Evolutionary conservation across 1,284 basidiomycete species (phyloP).

Genomic region (Ceratobasidium theobromae): DNA sequence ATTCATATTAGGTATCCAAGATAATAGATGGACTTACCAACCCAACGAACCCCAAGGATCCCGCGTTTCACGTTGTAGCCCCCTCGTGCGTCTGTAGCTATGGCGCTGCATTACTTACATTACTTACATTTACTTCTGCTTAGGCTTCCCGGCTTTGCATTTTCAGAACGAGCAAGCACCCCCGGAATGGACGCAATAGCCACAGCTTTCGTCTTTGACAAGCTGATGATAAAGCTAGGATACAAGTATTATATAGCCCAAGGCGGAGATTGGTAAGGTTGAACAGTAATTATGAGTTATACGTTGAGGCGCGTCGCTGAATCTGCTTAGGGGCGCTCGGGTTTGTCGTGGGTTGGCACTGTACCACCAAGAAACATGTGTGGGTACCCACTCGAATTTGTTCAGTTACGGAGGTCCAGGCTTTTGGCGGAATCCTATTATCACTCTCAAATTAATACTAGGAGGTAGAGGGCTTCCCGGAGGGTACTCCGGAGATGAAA

Average conservation of each 20-base stretch:
- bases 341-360: slow-evolving; percentile 23
- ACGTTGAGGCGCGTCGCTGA: slow-evolving; percentile 22
- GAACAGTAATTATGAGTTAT: background rate
- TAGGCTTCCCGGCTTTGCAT: slow-evolving; percentile 36
- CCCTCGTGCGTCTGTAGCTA: slow-evolving; percentile 32
- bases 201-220: slow-evolving; percentile 36
- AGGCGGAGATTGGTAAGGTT: slow-evolving; percentile 35
- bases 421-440: slow-evolving; percentile 28
- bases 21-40: slow-evolving; percentile 35
- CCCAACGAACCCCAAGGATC: slow-evolving; percentile 35
- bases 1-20: slow-evolving; percentile 35
- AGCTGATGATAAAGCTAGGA: slow-evolving; percentile 36
- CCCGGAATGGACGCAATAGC: slow-evolving; percentile 35
- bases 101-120: background rate
- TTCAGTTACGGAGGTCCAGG: slow-evolving; percentile 13
- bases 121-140: background rate
- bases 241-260: slow-evolving; percentile 36
- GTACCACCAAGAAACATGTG: slow-evolving; percentile 22
- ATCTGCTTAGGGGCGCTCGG: slow-evolving; percentile 7
- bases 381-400: slow-evolving; percentile 22
- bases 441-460: slow-evolving; percentile 4
- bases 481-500: slow-evolving; percentile 13
- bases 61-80: slow-evolving; percentile 37
- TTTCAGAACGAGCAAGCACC: slow-evolving; percentile 33
- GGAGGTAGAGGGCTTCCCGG: slow-evolving; percentile 14